Percentiles rank a stretch among this genome's conserved stretches.
Conservation (phyloP, 768 basidiomycete species). For the Tylopilus felleus region DNA sequence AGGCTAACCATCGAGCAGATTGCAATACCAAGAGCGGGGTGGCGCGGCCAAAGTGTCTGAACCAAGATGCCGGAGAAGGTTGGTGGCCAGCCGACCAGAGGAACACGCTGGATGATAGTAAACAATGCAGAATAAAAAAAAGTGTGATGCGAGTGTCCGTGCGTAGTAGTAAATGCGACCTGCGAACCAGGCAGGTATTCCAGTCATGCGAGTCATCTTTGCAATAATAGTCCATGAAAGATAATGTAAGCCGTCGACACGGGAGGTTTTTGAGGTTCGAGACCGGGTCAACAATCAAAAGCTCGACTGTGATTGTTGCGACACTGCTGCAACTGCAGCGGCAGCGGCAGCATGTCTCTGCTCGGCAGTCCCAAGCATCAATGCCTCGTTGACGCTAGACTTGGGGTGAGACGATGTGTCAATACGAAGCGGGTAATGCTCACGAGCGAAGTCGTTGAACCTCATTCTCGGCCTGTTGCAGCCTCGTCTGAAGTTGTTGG, state of each 20-base stretch:
- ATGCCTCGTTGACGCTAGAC: constrained; percentile 74
- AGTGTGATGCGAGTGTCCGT: constrained; percentile 40
- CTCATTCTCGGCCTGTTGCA: constrained; percentile 77
- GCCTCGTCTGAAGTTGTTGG: constrained; percentile 67
- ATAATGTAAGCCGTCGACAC: constrained; percentile 35
- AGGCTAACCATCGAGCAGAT: constrained; percentile 36
- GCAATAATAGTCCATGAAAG: constrained; percentile 37
- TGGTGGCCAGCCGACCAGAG: constrained; percentile 19
- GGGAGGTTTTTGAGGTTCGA: constrained; percentile 24
- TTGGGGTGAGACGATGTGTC: neutral
- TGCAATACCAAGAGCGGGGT: constrained; percentile 34
- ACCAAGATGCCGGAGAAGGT: constrained; percentile 15
- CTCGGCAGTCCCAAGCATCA: constrained; percentile 83
- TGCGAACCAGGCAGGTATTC: constrained; percentile 56
- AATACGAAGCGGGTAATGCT: constrained; percentile 13
- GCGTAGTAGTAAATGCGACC: constrained; percentile 51
- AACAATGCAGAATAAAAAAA: constrained; percentile 41
- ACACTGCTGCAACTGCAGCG: constrained; percentile 54
- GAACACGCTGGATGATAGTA: constrained; percentile 30
- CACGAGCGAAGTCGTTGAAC: constrained; percentile 71
- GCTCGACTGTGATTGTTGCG: constrained; percentile 36
- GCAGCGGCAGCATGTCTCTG: constrained; percentile 61
- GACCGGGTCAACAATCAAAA: constrained; percentile 42
- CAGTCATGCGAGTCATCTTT: constrained; percentile 38
- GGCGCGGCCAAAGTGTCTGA: constrained; percentile 53